These are phyloP conservation scores for Debaryomyces prosopidis DNA, from an alignment of 805 yeast species.

Conservation along the genomic window DNA sequence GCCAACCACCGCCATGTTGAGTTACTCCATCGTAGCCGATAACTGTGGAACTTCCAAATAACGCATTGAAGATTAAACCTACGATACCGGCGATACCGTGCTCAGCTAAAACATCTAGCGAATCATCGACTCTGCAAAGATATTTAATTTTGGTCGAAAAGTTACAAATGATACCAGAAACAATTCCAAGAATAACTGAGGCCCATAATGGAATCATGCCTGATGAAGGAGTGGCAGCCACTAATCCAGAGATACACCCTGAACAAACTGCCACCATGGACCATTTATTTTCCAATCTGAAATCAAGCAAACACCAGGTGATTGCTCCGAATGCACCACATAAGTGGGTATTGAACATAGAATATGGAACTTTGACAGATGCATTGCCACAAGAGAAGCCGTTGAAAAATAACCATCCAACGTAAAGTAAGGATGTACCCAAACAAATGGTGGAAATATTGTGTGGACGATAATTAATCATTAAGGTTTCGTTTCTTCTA, in stretches of 20 bases:
- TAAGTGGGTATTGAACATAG: slow-evolving; percentile 88
- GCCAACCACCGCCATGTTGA: slow-evolving; percentile 88
- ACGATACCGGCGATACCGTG: slow-evolving; percentile 96
- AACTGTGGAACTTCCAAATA: slow-evolving; percentile 85
- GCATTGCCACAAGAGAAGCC: slow-evolving; percentile 88
- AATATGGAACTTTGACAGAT: slow-evolving; percentile 78
- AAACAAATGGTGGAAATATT: slow-evolving; percentile 87
- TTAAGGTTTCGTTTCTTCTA: slow-evolving; percentile 68
- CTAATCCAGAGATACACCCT: slow-evolving; percentile 92
- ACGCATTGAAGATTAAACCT: slow-evolving; percentile 84
- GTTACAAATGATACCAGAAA: slow-evolving; percentile 83
- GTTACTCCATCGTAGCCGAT: slow-evolving; percentile 88
- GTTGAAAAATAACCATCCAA: slow-evolving; percentile 96
- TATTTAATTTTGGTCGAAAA: slow-evolving; percentile 86
- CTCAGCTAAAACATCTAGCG: slow-evolving; percentile 95
- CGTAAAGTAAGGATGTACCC: slow-evolving; percentile 86
- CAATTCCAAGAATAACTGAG: slow-evolving; percentile 79
- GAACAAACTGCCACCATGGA: slow-evolving; percentile 94
- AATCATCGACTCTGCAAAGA: slow-evolving; percentile 80
- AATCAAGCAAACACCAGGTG: slow-evolving; percentile 90
- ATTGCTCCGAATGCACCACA: slow-evolving; percentile 90
- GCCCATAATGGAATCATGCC: slow-evolving; percentile 93
- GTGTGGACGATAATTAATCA: slow-evolving; percentile 92
- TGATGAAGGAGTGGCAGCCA: slow-evolving; percentile 95
- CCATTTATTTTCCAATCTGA: slow-evolving; percentile 85